Evolutionary conservation across 2,329 filamentous ascomycete genomes (phyloP).

Genomic region (Acarospora socialis): DNA sequence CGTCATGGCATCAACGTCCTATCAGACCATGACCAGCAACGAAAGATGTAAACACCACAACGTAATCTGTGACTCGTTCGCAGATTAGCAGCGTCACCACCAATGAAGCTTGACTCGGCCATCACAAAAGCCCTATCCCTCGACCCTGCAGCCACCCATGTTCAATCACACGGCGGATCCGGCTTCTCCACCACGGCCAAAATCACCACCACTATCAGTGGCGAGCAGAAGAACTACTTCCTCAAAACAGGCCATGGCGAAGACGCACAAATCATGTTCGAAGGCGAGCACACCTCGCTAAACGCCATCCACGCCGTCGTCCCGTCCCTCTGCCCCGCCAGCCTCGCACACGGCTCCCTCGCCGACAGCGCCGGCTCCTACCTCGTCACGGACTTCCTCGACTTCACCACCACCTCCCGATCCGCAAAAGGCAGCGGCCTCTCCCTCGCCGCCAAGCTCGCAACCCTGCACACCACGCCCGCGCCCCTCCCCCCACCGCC

Average conservation of each 20-base stretch:
- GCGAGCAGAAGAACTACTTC: conserved; percentile 24
- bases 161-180: conserved; percentile 26
- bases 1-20: too few relatives aligned
- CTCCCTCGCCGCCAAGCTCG: conserved; percentile 61
- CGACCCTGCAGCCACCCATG: too few relatives aligned
- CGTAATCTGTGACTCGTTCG: too few relatives aligned
- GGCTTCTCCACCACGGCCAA: conserved; percentile 31
- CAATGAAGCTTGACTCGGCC: too few relatives aligned
- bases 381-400: conserved; percentile 63
- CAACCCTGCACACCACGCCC: conserved; percentile 60
- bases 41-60: too few relatives aligned
- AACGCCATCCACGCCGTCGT: conserved; percentile 63
- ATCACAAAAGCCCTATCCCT: too few relatives aligned
- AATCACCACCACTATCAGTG: conserved; percentile 21
- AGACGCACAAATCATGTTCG: conserved; percentile 25
- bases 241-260: conserved; percentile 25
- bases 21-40: too few relatives aligned
- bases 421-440: conserved; percentile 31
- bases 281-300: conserved; percentile 69
- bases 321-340: conserved; percentile 60
- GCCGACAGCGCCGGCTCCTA: conserved; percentile 35
- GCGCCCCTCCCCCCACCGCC: conserved; percentile 52
- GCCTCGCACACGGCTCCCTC: conserved; percentile 55
- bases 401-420: conserved; percentile 16
- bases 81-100: too few relatives aligned